phyloP scores from a whole-genome alignment of 208 protist genomes.

The Trypanosomatidae sp. region DNA sequence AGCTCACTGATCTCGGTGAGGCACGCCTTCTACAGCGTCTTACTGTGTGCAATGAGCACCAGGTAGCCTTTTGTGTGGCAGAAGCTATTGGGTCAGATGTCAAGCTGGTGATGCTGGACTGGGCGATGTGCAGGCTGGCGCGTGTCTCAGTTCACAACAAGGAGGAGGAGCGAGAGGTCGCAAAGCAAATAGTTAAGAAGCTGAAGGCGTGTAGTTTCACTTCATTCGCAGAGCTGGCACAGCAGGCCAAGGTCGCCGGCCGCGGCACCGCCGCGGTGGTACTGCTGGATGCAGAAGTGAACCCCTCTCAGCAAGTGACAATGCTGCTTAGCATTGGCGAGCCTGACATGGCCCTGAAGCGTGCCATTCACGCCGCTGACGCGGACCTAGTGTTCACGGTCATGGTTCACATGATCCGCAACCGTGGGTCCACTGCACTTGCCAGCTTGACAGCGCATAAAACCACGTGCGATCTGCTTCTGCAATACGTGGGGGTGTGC shows the following conservation, averaged over 20 bases:
- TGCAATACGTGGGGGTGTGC: constrained; percentile 47
- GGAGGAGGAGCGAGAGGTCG: constrained; percentile 35
- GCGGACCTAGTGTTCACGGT: constrained; percentile 72
- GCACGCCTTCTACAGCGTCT: constrained; percentile 78
- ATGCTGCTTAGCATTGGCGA: constrained; percentile 75
- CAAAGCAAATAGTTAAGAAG: constrained; percentile 48
- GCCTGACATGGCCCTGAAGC: constrained; percentile 54
- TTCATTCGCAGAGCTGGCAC: constrained; percentile 62
- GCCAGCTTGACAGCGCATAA: constrained; percentile 30
- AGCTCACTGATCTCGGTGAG: constrained; percentile 72
- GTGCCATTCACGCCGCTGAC: constrained; percentile 42
- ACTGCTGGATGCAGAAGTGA: constrained; percentile 55
- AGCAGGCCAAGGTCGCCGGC: constrained; percentile 46
- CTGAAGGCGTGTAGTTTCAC: constrained; percentile 41
- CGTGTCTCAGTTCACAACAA: constrained; percentile 8
- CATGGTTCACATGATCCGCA: constrained; percentile 58
- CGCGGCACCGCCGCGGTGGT: constrained; percentile 50
- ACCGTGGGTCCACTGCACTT: constrained; percentile 34
- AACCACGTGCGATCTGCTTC: constrained; percentile 39
- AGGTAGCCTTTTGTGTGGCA: constrained; percentile 83
- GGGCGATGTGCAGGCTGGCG: constrained; percentile 92
- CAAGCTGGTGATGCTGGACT: constrained; percentile 89
- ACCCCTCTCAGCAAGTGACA: constrained; percentile 46
- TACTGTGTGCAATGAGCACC: constrained; percentile 73
- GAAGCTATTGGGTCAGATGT: constrained; percentile 61